phyloP scores from a whole-genome alignment of 208 protist species.

The Leptomonas pyrrhocoris region DNA sequence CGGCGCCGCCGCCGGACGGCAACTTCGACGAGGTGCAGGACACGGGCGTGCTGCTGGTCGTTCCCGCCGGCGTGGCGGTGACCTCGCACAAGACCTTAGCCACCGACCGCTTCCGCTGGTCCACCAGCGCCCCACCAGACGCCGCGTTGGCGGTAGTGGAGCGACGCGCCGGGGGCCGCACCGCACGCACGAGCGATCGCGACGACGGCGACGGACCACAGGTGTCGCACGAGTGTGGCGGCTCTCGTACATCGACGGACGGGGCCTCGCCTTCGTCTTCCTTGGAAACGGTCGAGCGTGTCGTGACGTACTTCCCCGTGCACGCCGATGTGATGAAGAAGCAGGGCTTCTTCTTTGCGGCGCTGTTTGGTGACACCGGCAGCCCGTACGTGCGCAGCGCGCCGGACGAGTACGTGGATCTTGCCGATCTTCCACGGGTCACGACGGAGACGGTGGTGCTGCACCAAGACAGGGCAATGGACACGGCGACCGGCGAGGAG shows the following conservation, averaged over 20 bases:
- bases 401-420: constrained; percentile 31
- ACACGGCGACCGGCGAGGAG: too few relatives aligned
- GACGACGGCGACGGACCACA: background rate
- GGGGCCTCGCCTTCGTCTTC: background rate
- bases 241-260: too few relatives aligned
- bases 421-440: constrained; percentile 12
- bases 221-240: background rate
- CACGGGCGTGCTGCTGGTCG: constrained; percentile 17
- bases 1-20: background rate
- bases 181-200: background rate
- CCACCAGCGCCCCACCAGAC: constrained; percentile 13
- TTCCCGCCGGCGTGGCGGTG: constrained; percentile 19
- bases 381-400: constrained; percentile 27
- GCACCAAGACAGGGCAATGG: background rate
- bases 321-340: constrained; percentile 13
- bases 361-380: constrained; percentile 14
- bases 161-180: background rate
- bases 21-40: background rate
- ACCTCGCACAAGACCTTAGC: constrained; percentile 16
- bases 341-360: constrained; percentile 22
- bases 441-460: constrained; percentile 6
- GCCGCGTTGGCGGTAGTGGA: constrained; percentile 24
- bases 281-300: constrained; percentile 8
- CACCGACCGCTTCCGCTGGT: constrained; percentile 12
- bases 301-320: constrained; percentile 29